phyloP scores from a whole-genome alignment of 2,329 filamentous ascomycete genomes.

The Aureobasidium mangrovei region DNA sequence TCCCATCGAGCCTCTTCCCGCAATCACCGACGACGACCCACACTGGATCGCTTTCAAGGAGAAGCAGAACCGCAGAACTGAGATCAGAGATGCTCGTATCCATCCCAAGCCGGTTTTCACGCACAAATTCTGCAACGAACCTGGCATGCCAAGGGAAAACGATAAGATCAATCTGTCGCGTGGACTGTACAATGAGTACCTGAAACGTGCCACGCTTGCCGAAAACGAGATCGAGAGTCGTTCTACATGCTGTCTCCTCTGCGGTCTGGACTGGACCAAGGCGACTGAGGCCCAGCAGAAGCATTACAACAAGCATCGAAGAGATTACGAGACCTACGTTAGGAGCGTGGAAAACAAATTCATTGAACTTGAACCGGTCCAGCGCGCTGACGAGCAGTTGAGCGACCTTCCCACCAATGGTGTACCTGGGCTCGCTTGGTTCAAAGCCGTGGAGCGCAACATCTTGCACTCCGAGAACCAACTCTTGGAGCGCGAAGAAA shows the following conservation, averaged over 20 bases:
- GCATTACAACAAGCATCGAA: slow-evolving; percentile 6
- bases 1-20: neutral
- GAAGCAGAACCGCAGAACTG: neutral
- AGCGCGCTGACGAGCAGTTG: neutral
- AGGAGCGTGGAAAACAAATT: neutral
- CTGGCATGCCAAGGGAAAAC: neutral
- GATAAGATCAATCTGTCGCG: neutral
- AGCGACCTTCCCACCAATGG: neutral
- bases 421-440: slow-evolving; percentile 3
- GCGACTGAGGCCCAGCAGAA: neutral
- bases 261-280: slow-evolving; percentile 1
- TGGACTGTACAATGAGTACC: neutral
- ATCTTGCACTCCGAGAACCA: slow-evolving; percentile 4
- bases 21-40: neutral
- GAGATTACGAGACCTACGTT: neutral
- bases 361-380: neutral
- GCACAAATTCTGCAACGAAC: neutral
- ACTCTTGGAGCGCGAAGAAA: slow-evolving; percentile 8
- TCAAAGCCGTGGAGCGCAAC: neutral
- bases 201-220: neutral
- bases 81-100: neutral
- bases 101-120: slow-evolving; percentile 7
- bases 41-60: neutral
- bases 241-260: slow-evolving; percentile 1
- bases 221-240: neutral